These are phyloP conservation scores for Stagonosporopsis vannaccii DNA, from an alignment of 2,329 filamentous ascomycete genomes.

Conservation along the genomic window DNA sequence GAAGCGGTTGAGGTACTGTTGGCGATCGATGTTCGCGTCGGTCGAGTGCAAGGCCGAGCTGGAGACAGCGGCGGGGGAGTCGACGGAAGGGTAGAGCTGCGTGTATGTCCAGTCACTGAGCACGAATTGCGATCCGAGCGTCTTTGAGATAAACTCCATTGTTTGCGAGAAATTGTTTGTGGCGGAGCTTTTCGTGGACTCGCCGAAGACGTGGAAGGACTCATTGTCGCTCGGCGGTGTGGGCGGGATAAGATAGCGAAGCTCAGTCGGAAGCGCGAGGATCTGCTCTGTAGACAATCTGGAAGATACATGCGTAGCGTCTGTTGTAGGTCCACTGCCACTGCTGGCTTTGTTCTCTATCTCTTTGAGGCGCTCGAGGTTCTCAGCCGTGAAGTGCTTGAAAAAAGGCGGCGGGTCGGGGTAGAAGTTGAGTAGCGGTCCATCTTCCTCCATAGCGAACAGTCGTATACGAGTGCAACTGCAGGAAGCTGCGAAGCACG, in stretches of 20 bases:
- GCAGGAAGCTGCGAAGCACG: background rate
- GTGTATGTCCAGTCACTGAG: conserved; percentile 75
- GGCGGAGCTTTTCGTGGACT: conserved; percentile 57
- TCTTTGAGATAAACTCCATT: conserved; percentile 40
- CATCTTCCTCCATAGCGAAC: conserved; percentile 32
- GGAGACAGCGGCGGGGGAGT: conserved; percentile 32
- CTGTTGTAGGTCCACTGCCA: conserved; percentile 25
- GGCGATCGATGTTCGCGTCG: conserved; percentile 55
- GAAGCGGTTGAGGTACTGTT: conserved; percentile 73
- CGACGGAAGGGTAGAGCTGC: conserved; percentile 67
- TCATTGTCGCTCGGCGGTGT: conserved; percentile 72
- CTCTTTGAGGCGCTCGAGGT: conserved; percentile 66
- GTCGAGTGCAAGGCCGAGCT: conserved; percentile 60
- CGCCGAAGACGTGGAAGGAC: conserved; percentile 75
- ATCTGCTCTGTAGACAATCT: conserved; percentile 36
- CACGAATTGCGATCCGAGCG: conserved; percentile 51
- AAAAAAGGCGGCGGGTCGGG: conserved; percentile 91
- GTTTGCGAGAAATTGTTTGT: conserved; percentile 35
- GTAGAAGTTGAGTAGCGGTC: conserved; percentile 59
- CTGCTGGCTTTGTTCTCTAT: conserved; percentile 51
- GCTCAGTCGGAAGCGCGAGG: conserved; percentile 70
- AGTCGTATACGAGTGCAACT: too few relatives aligned
- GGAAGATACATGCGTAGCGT: background rate
- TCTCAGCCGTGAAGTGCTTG: conserved; percentile 82
- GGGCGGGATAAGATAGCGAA: conserved; percentile 82